A percentile compares a stretch with the other conserved stretches of the same genome.
Evolutionary conservation across 164 flowering plant genomes (phyloP).

Genomic region (Houttuynia cordata): DNA sequence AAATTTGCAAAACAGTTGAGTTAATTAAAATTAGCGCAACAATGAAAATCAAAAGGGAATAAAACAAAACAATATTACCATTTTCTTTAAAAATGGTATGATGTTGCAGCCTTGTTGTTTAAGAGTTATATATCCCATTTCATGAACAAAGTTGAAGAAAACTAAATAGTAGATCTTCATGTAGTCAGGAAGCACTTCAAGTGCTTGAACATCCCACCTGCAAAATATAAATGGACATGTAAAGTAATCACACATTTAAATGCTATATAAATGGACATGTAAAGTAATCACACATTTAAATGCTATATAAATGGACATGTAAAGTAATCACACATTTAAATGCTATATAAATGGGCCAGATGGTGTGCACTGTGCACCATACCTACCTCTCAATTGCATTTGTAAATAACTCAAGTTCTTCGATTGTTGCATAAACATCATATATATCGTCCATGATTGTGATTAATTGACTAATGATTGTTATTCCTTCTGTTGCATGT

Average conservation of each 20-base stretch:
- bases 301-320: neutral
- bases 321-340: no score
- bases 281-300: no score
- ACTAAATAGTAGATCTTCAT: neutral
- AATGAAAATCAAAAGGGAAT: neutral
- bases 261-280: neutral
- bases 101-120: neutral
- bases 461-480: neutral
- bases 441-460: conserved; percentile 5
- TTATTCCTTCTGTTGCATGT: neutral
- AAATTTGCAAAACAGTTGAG: neutral
- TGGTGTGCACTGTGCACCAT: neutral
- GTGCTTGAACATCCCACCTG: neutral
- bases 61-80: neutral
- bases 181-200: neutral
- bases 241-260: no score
- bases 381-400: neutral
- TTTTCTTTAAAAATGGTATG: conserved; percentile 1
- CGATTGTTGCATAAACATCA: neutral
- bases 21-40: neutral
- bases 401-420: conserved; percentile 3
- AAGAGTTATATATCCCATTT: neutral
- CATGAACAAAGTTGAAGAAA: neutral
- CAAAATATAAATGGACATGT: neutral
- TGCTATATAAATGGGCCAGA: neutral